Evolutionary conservation across 2,329 filamentous ascomycete genomes (phyloP).

Genomic region (Aaosphaeria arxii): DNA sequence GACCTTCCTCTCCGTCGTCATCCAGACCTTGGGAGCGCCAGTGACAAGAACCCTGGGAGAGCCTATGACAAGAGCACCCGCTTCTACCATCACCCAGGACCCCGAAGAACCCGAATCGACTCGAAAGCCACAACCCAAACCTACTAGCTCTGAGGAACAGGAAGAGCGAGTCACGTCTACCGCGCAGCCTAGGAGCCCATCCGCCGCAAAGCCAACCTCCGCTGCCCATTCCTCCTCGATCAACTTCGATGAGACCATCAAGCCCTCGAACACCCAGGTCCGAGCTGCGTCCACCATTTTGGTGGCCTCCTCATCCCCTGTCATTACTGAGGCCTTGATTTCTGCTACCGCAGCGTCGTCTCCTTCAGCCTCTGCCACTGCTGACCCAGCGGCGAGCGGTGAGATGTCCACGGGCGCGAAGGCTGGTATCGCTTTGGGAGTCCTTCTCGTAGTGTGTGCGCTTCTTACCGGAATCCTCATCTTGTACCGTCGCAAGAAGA

Average conservation of each 20-base stretch:
- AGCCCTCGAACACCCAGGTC: constrained; percentile 7
- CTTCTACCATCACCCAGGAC: constrained; percentile 19
- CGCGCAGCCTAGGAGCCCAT: too few species aligned
- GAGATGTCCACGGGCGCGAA: constrained; percentile 55
- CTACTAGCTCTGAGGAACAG: constrained; percentile 3
- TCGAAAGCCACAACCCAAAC: background rate
- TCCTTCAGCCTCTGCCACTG: constrained; percentile 13
- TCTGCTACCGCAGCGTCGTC: background rate
- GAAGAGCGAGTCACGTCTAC: too few species aligned
- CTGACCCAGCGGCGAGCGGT: constrained; percentile 15
- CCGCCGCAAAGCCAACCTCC: background rate
- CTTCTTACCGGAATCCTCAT: constrained; percentile 69
- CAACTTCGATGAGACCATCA: constrained; percentile 11
- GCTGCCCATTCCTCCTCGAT: background rate
- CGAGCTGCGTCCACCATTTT: constrained; percentile 16
- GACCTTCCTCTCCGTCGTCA: constrained; percentile 45
- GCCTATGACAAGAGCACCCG: constrained; percentile 49
- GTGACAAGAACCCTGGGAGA: constrained; percentile 19
- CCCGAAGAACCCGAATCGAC: background rate
- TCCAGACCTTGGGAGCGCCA: constrained; percentile 44
- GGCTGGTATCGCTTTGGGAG: constrained; percentile 82
- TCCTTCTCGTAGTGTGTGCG: constrained; percentile 66
- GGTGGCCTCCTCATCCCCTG: constrained; percentile 22
- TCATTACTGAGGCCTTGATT: constrained; percentile 1
- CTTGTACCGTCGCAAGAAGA: constrained; percentile 70